Conservation (phyloP, 768 basidiomycete species). For the Agrocybe chaxingu region DNA sequence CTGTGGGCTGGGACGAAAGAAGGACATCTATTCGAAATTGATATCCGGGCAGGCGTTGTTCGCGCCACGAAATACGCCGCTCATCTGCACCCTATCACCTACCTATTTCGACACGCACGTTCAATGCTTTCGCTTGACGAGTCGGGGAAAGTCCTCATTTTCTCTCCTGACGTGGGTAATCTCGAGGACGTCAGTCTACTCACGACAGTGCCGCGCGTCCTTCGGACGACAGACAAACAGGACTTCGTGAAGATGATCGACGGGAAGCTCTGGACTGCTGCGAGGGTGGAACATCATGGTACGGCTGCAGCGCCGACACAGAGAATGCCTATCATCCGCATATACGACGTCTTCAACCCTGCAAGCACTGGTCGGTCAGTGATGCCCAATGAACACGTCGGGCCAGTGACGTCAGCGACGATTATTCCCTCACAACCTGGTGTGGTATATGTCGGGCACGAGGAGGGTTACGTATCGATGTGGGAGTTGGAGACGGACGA, state of each 20-base stretch:
- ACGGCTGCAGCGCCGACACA: constrained; percentile 24
- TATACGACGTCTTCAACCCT: constrained; percentile 73
- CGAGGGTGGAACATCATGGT: constrained; percentile 48
- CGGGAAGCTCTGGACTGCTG: constrained; percentile 82
- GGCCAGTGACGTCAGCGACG: constrained; percentile 80
- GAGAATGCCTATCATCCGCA: constrained; percentile 69
- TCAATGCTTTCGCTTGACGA: constrained; percentile 86
- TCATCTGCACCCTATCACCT: constrained; percentile 64
- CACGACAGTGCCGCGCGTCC: constrained; percentile 50
- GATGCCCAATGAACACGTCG: constrained; percentile 67
- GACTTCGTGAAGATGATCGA: constrained; percentile 74
- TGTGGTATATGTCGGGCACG: constrained; percentile 83
- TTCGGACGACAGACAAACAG: constrained; percentile 76
- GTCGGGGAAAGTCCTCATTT: constrained; percentile 77
- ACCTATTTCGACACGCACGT: constrained; percentile 70
- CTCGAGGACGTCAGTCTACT: constrained; percentile 43
- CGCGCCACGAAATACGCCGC: constrained; percentile 55
- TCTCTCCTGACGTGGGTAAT: constrained; percentile 43
- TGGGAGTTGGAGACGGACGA: constrained; percentile 62
- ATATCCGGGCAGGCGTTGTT: constrained; percentile 59
- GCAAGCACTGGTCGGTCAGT: constrained; percentile 53
- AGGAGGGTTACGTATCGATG: constrained; percentile 85
- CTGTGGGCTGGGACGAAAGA: constrained; percentile 92
- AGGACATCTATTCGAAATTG: constrained; percentile 82
- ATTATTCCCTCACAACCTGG: constrained; percentile 66